Evolutionary conservation across 2,329 filamentous ascomycete species (phyloP).

Genomic region (Penicillium palitans): DNA sequence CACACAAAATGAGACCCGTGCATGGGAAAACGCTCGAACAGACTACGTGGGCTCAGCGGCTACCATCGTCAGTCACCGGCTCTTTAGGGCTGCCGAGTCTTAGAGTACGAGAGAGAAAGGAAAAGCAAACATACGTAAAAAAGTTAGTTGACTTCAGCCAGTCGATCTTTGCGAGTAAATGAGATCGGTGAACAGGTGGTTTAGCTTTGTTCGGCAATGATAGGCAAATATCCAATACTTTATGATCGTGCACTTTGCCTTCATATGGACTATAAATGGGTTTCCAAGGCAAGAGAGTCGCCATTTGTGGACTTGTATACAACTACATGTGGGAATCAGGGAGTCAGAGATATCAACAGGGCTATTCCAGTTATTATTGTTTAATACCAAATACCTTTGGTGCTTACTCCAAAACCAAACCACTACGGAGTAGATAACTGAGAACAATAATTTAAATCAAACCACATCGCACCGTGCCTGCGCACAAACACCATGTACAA

Average conservation of each 20-base stretch:
- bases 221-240: not conserved
- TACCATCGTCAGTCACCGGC: slow-evolving; percentile 8
- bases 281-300: not conserved
- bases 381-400: no score
- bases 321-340: not conserved
- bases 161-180: not conserved
- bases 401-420: not conserved
- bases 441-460: not conserved
- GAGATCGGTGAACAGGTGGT: not conserved
- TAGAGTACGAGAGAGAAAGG: not conserved
- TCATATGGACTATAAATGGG: not conserved
- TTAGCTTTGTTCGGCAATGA: not conserved
- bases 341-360: not conserved
- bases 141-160: not conserved
- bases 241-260: not conserved
- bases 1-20: not conserved
- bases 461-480: slow-evolving; percentile 1
- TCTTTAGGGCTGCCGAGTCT: not conserved
- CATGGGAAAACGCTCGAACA: not conserved
- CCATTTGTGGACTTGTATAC: not conserved
- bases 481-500: slow-evolving; percentile 6
- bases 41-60: not conserved
- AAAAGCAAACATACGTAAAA: not conserved
- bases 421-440: not conserved
- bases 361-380: not conserved